A percentile compares a stretch with the other conserved stretches of the same genome.
Evolutionary conservation across 164 flowering plant genomes (phyloP).

Genomic region (Litsea cubeba): DNA sequence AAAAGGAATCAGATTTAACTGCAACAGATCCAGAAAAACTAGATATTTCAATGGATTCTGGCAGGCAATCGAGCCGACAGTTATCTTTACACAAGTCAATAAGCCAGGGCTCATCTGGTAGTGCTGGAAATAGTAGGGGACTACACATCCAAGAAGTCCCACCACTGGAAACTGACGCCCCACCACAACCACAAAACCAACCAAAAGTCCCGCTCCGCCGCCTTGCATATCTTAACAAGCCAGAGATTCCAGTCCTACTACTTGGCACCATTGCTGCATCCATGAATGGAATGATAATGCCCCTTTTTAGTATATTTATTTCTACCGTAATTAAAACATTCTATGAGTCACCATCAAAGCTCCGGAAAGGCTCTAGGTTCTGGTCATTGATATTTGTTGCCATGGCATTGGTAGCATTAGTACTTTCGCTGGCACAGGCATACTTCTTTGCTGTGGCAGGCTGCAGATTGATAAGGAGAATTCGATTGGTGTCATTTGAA

Average conservation of each 20-base stretch:
- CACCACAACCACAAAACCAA: not conserved
- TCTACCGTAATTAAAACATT: conserved; percentile 28
- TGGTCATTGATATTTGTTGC: conserved; percentile 36
- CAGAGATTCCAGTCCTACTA: conserved; percentile 36
- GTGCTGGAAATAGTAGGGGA: conserved; percentile 20
- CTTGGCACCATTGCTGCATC: conserved; percentile 35
- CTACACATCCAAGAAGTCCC: conserved; percentile 12
- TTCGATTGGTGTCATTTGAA: conserved; percentile 22
- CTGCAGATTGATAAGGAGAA: conserved; percentile 16
- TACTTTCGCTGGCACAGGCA: conserved; percentile 8
- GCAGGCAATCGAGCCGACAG: conserved; percentile 15
- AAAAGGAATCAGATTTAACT: conserved; percentile 11
- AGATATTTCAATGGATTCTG: conserved; percentile 17
- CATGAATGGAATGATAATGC: conserved; percentile 31
- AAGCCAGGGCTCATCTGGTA: conserved; percentile 29
- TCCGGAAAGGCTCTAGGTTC: conserved; percentile 29
- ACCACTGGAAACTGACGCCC: not conserved
- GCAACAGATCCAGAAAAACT: conserved; percentile 12
- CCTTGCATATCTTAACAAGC: conserved; percentile 41
- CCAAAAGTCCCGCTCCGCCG: conserved; percentile 29
- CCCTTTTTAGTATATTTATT: conserved; percentile 31
- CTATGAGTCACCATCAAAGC: conserved; percentile 25
- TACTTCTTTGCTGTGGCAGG: conserved; percentile 30
- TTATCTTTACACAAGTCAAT: conserved; percentile 20
- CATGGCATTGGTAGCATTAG: conserved; percentile 20